Evolutionary conservation across 2,329 filamentous ascomycete genomes (phyloP).

Genomic region (Exophiala sp.): DNA sequence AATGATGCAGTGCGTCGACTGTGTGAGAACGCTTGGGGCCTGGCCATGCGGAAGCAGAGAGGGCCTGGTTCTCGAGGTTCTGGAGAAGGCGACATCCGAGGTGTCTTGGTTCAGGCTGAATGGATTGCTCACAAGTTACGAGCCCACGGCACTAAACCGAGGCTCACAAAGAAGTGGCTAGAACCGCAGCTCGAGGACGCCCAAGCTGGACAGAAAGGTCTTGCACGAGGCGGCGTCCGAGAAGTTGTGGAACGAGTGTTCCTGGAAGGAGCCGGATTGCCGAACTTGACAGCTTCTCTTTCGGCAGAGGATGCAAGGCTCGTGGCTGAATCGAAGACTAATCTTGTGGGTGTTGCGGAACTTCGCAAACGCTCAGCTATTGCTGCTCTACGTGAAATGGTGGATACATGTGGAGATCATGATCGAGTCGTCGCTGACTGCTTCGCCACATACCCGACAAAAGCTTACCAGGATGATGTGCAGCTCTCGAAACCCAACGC

Average conservation of each 20-base stretch:
- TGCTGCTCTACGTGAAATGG: conserved; percentile 57
- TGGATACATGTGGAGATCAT: conserved; percentile 60
- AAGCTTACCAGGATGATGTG: conserved; percentile 89
- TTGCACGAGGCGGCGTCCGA: conserved; percentile 61
- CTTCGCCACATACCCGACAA: conserved; percentile 79
- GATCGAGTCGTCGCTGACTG: conserved; percentile 66
- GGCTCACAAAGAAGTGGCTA: conserved; percentile 58
- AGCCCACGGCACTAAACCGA: conserved; percentile 33
- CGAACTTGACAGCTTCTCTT: conserved; percentile 45
- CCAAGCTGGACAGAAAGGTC: conserved; percentile 51
- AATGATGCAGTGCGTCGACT: conserved; percentile 77
- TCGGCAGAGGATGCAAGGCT: conserved; percentile 36
- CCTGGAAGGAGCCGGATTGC: conserved; percentile 61
- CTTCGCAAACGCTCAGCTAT: conserved; percentile 58
- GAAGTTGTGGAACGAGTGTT: conserved; percentile 66
- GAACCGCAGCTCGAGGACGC: conserved; percentile 56
- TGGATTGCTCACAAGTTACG: conserved; percentile 62
- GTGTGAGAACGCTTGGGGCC: conserved; percentile 64
- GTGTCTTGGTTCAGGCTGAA: conserved; percentile 62
- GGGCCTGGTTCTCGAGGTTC: conserved; percentile 42
- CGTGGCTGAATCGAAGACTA: conserved; percentile 34
- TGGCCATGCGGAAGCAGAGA: conserved; percentile 55
- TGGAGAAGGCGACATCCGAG: conserved; percentile 57
- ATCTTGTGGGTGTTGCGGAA: conserved; percentile 56
- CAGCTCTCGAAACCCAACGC: conserved; percentile 81